Evolutionary conservation across 1,284 basidiomycete species (phyloP).

Genomic region (Stereum hirsutum): DNA sequence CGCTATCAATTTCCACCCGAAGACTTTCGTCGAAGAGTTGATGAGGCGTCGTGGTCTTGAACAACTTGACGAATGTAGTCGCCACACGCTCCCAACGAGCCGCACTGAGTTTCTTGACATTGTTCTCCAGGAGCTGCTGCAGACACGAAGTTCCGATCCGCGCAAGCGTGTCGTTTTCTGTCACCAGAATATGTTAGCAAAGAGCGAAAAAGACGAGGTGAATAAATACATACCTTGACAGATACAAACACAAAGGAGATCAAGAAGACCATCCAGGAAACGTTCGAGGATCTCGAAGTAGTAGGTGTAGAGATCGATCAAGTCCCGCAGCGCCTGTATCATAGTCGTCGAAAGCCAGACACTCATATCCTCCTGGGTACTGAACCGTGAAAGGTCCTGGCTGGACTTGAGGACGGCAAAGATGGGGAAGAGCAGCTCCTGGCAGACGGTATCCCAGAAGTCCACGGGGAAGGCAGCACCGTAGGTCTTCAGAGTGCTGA

Average conservation of each 20-base stretch:
- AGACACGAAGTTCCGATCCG: constrained; percentile 97
- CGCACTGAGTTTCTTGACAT: constrained; percentile 81
- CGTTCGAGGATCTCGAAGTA: constrained; percentile 92
- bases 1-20: constrained; percentile 70
- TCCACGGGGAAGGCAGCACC: constrained; percentile 82
- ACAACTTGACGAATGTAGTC: constrained; percentile 90
- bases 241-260: constrained; percentile 94
- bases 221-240: constrained; percentile 94
- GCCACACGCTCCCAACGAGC: constrained; percentile 90
- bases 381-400: constrained; percentile 88
- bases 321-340: constrained; percentile 94
- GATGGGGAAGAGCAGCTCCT: constrained; percentile 97
- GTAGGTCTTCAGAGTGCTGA: constrained; percentile 89
- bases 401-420: constrained; percentile 92
- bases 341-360: constrained; percentile 99
- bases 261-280: constrained; percentile 86
- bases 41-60: constrained; percentile 95
- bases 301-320: constrained; percentile 94
- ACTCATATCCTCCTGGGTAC: constrained; percentile 97
- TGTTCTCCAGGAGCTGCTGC: constrained; percentile 93
- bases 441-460: constrained; percentile 98
- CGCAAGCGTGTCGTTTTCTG: constrained; percentile 97
- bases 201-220: not conserved
- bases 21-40: constrained; percentile 92
- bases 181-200: not conserved